Evolutionary conservation across 2,329 filamentous ascomycete genomes (phyloP), one percentile per base, ranked within the genome.

Genomic region (Ophiosphaerella narmari): DNA sequence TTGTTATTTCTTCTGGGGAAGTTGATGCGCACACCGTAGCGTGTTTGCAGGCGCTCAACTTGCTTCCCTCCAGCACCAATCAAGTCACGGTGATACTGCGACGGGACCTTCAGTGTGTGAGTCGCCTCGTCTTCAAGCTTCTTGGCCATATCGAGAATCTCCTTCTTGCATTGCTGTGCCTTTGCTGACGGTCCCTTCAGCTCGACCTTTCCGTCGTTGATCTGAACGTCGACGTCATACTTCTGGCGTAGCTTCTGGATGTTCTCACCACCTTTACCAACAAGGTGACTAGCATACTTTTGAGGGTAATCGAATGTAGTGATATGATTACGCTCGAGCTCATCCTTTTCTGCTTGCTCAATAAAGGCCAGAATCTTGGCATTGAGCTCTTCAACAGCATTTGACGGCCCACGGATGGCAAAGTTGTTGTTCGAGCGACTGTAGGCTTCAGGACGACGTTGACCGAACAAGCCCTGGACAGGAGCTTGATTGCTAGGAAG

Each of bases 101-200:
- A 88, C 49, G 95, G 90, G 62, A 99, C 89, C 80, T 95, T 96
- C 47, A 99, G 80, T 11, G 85, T 79, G 72, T 96, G 87, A 1
- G 88, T 96, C 5, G 89, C 86, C 78, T 99, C 94, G 65, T 99
- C 94, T 45, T 95, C 91, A 65, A 96, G 83, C 70, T 89, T 89
- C 72, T 89, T 91, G 35, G 84, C 87, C 59, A 97, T 78, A 34
- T 86, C 82, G 56, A 86, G 79, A 61, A 99, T 97, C 67, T 96
- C 86, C 34, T 86, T 78, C 74, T 89, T 94, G 57, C 90, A 91
- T 42, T 86, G 85, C 72, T 96, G 91, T 1, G 92, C 91, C 81
- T 97, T 97, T 43, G 91, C 90, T 77, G 95, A 90, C 42, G 94
- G 93, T 23, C 95, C 94, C 80, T 95, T 97, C 63, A 99, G 85